Percentiles rank a stretch among this genome's conserved stretches.
These are phyloP conservation scores for Phytophthora cactorum DNA, from an alignment of 352 stramenopile species.

Conservation along the genomic window DNA sequence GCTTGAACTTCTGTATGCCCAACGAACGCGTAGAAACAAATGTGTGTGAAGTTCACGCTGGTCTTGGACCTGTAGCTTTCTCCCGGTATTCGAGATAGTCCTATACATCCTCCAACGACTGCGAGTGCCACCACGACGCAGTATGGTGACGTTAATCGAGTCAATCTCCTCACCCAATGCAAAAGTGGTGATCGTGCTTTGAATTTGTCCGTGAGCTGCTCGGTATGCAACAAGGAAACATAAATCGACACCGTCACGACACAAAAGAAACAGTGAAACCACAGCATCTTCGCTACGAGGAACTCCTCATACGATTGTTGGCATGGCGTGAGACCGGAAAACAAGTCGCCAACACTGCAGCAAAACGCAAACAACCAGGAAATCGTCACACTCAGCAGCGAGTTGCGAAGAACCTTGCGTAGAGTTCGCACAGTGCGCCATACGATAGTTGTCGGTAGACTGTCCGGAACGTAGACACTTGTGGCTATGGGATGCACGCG, in stretches of 20 bases:
- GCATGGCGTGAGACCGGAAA: slow-evolving; percentile 3
- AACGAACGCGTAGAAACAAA: slow-evolving; percentile 25
- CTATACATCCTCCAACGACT: slow-evolving; percentile 6
- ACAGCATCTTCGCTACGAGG: slow-evolving; percentile 27
- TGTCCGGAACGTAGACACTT: not conserved
- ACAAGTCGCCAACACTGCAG: slow-evolving; percentile 16
- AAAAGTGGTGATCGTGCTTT: not conserved
- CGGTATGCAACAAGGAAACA: slow-evolving; percentile 18
- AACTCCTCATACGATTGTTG: slow-evolving; percentile 22
- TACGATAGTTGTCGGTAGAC: not conserved
- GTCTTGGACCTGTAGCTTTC: not conserved
- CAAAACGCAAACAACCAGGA: slow-evolving; percentile 23
- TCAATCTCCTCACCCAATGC: slow-evolving; percentile 17
- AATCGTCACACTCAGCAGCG: slow-evolving; percentile 20
- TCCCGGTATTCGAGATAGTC: not conserved
- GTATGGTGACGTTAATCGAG: not conserved
- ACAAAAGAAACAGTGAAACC: slow-evolving; percentile 33
- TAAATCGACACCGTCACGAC: slow-evolving; percentile 19
- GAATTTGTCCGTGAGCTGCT: slow-evolving; percentile 11
- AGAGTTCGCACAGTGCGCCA: slow-evolving; percentile 12
- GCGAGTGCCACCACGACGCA: slow-evolving; percentile 15
- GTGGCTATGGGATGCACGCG: not conserved
- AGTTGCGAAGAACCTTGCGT: slow-evolving; percentile 29
- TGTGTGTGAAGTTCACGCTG: slow-evolving; percentile 15
- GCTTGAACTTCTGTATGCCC: slow-evolving; percentile 21